Conservation (phyloP, 192 early-diverging fungal species). For the Powellomyces hirtus region DNA sequence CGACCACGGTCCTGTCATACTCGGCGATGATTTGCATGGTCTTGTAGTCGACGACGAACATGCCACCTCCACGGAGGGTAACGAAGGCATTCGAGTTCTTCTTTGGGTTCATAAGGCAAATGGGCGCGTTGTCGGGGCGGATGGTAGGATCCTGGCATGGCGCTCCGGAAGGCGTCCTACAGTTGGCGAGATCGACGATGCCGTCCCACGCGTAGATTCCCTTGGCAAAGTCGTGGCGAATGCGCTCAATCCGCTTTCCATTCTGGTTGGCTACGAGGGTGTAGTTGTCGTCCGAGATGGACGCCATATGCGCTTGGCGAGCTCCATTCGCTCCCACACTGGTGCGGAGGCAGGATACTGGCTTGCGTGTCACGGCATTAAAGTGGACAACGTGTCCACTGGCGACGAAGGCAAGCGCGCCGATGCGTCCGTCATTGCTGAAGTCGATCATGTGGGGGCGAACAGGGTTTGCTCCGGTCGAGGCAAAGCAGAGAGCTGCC, state of each 20-base stretch:
- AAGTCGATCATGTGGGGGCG: background rate
- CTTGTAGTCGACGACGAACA: background rate
- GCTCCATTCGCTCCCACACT: background rate
- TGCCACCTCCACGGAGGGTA: background rate
- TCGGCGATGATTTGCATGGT: background rate
- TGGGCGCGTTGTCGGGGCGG: background rate
- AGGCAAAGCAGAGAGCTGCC: background rate
- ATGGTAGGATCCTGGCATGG: background rate
- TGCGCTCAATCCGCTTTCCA: background rate
- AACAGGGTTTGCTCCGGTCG: background rate
- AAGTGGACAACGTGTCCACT: background rate
- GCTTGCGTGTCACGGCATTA: background rate
- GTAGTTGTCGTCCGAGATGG: background rate
- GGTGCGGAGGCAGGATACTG: background rate
- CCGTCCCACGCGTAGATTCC: background rate
- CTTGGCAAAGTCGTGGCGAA: background rate
- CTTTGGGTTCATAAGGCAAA: background rate
- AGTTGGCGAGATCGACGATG: background rate
- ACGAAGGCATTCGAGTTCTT: background rate
- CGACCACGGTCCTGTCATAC: background rate
- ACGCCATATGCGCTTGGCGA: background rate
- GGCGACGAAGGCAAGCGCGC: background rate
- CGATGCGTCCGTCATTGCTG: background rate
- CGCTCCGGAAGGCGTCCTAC: background rate
- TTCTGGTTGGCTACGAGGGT: background rate